Evolutionary conservation across 1,139 yeast genomes (phyloP), one percentile per base, ranked within the genome.

Genomic region (Yamadazyma friedrichii): DNA sequence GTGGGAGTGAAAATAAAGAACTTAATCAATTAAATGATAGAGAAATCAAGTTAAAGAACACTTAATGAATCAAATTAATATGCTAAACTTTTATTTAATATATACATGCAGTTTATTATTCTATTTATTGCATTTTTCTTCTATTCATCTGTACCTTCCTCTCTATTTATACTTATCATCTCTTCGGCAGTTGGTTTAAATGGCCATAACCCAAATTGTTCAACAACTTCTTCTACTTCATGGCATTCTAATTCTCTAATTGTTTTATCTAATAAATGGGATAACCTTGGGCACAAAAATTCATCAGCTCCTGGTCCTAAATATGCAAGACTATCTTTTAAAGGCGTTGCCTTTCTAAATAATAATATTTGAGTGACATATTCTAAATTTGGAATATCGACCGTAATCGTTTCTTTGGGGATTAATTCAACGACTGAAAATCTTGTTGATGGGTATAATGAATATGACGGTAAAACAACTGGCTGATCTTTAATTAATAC

Each of bases 241-340:
- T 75, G 76, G 5, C 67, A 55, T 0, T 79, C 65, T 43, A 89
- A 62, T 2, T 76, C 75, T 15, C 65, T 61, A 0, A 86, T 78
- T 3, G 59, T 54, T 45, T 71, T 76, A 9, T 73, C 56, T 6
- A 74, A 56, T 2, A 42, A 31, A 11, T 63, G 58, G 8, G 15
- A 11, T 6, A 51, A 35, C 22, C 42, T 30, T 2, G 66, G 64
- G 0, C 49, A 46, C 41, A 82, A 71, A 46, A 82, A 81, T n/a
- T 80, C 85, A 5, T 64, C 74, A 0, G 94, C 96, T 1, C 96
- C 97, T 1, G 95, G 91, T 0, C 95, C 95, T 12, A 91, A 61
- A 13, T 76, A 69, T 11, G 70, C 65, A 3, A 86, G 52, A 2
- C 76, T 69, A 5, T 78, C 80, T 3, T 44, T 35, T 6, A 88